Evolutionary conservation across 345 rosid genomes (phyloP).

Genomic region (Anacardium occidentale): DNA sequence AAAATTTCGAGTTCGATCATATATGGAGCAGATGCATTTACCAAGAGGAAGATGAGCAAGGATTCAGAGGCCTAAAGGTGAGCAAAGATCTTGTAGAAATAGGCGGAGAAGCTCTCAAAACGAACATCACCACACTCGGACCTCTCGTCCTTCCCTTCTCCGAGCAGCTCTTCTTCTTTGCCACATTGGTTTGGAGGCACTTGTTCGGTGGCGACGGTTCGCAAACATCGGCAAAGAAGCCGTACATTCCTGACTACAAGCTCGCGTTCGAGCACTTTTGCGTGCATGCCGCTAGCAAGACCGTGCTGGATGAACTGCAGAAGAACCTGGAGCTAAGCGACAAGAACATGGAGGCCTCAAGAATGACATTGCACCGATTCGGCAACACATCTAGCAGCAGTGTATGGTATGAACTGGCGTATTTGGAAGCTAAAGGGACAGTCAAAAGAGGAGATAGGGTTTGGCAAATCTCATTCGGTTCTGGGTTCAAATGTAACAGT

Average conservation of each 20-base stretch:
- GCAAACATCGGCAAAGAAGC: constrained; percentile 39
- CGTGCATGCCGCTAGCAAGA: constrained; percentile 81
- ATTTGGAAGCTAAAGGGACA: constrained; percentile 82
- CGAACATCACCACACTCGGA: constrained; percentile 94
- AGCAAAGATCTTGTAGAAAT: constrained; percentile 84
- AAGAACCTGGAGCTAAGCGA: constrained; percentile 80
- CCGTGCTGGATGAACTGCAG: constrained; percentile 78
- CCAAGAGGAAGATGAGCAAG: constrained; percentile 85
- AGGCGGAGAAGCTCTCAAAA: constrained; percentile 87
- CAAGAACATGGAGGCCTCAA: constrained; percentile 75
- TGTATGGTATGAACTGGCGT: constrained; percentile 88
- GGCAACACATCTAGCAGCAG: constrained; percentile 95
- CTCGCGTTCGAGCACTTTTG: constrained; percentile 95
- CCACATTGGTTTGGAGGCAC: constrained; percentile 50
- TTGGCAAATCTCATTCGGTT: constrained; percentile 89
- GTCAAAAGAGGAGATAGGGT: constrained; percentile 73
- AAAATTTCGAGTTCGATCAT: neutral
- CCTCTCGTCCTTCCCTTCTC: constrained; percentile 93
- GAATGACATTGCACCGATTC: constrained; percentile 82
- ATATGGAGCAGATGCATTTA: constrained; percentile 54
- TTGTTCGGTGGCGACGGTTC: constrained; percentile 28
- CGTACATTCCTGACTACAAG: constrained; percentile 94
- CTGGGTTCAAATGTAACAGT: constrained; percentile 95
- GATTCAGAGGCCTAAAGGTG: constrained; percentile 66
- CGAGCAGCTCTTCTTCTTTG: constrained; percentile 88